Base-by-base conservation (phyloP, 2,329 filamentous ascomycete genomes). In the Pseudopyricularia cyperi region DNA sequence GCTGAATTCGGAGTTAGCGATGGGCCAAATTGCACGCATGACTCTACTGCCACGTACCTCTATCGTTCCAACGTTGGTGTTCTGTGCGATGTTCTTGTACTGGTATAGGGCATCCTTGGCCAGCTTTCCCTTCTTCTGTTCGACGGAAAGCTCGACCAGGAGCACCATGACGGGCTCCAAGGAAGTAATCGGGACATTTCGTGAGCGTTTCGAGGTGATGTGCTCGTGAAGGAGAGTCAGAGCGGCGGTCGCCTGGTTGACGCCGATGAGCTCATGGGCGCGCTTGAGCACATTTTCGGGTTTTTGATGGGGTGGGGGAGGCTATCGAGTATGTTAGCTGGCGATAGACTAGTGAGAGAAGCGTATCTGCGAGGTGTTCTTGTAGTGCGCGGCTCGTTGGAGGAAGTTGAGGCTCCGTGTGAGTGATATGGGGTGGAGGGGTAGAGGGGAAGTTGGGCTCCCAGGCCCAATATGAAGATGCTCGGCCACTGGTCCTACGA, bases 41-140 rank as follows among this genome's bases (percentile, higher is more conserved):
- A 97, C 93, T 97, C 62, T 82, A 19, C 26, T 7, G 15, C 22
- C 15, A 51, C 26, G 5, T 33, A 51, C 49, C 49, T 97, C 93
- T 68, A 98, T 98, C 56, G 93, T 98, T 62, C 82, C 89, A 60
- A 98, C 89, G 67, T 97, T 97, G 61, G 91, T 95, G 74, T 98
- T 98, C 71, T 98, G 93, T 52, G 90, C 91, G 60, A 96, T 97
- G 71, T 98, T 98, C 79, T 98, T 98, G 80, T 98, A 98, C 70
- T 96, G 93, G 70, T 97, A 98, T 48, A 98, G 79, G 56, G 93
- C 93, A 74, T 98, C 93, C 79, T 98, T 98, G 69, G 91, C 93
- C 55, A 93, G 80, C 73, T 98, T 98, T 62, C 93, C 93, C 74
- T 97, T 98, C 74, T 93, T 89, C 63, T 96, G 83, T 65, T 97